Evolutionary conservation across 768 basidiomycete species (phyloP).

Genomic region (Cubamyces lactineus): DNA sequence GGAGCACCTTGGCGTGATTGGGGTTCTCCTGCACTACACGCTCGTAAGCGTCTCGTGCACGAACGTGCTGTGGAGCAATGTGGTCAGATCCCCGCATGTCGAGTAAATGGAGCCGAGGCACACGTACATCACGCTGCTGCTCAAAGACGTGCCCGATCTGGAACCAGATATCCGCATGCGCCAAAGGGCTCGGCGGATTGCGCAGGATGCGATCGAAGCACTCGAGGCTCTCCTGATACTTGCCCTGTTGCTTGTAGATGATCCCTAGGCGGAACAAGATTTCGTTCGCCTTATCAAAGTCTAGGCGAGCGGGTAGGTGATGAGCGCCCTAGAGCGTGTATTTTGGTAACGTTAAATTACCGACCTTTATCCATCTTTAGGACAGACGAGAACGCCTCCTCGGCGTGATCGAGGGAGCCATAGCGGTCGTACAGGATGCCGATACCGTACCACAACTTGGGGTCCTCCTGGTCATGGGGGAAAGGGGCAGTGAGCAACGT

Average conservation of each 20-base stretch:
- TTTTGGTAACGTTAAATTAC: slow-evolving; percentile 30
- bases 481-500: slow-evolving; percentile 13
- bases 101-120: background rate
- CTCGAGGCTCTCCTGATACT: slow-evolving; percentile 83
- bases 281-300: slow-evolving; percentile 98
- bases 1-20: slow-evolving; percentile 93
- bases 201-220: slow-evolving; percentile 98
- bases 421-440: slow-evolving; percentile 99
- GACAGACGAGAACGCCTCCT: slow-evolving; percentile 97
- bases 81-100: slow-evolving; percentile 11
- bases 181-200: slow-evolving; percentile 93
- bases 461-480: slow-evolving; percentile 69
- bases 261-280: slow-evolving; percentile 98
- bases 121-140: slow-evolving; percentile 90
- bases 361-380: slow-evolving; percentile 96
- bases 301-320: slow-evolving; percentile 42
- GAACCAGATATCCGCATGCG: slow-evolving; percentile 99
- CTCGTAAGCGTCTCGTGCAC: slow-evolving; percentile 94
- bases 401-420: slow-evolving; percentile 97
- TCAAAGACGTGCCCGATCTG: slow-evolving; percentile 99
- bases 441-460: slow-evolving; percentile 99
- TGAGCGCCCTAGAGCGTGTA: slow-evolving; percentile 12
- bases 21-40: slow-evolving; percentile 93
- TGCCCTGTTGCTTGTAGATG: slow-evolving; percentile 98
- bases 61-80: slow-evolving; percentile 62